phyloP scores from a whole-genome alignment of 202 grass and related monocot genomes.

The Schoenoplectus triqueter region DNA sequence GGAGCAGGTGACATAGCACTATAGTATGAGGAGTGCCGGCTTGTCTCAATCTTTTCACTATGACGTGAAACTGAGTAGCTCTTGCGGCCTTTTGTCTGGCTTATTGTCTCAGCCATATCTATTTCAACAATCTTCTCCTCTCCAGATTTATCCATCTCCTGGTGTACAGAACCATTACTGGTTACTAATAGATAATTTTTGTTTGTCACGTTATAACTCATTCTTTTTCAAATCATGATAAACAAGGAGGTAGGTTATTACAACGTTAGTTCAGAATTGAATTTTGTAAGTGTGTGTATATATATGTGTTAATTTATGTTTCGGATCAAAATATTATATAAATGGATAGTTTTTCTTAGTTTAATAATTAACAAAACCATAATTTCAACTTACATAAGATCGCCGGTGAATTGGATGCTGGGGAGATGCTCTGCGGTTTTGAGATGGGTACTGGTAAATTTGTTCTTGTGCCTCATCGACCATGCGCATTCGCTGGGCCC shows the following conservation, averaged over 20 bases:
- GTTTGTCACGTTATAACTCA: not conserved
- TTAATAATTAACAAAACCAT: not conserved
- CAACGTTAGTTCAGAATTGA: not conserved
- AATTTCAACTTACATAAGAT: constrained; percentile 52
- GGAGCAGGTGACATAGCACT: constrained; percentile 61
- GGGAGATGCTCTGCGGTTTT: constrained; percentile 50
- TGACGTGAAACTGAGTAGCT: constrained; percentile 41
- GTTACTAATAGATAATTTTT: not conserved
- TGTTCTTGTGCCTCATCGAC: constrained; percentile 51
- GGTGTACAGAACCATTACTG: not conserved
- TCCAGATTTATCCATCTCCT: constrained; percentile 70
- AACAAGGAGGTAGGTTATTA: not conserved
- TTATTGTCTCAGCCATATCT: constrained; percentile 52
- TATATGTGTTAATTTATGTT: constrained; percentile 2
- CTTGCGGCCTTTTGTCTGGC: constrained; percentile 46
- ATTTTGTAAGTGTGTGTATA: not conserved
- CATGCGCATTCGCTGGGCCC: constrained; percentile 66
- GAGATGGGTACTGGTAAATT: constrained; percentile 36
- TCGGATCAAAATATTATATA: not conserved
- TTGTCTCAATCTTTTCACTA: constrained; percentile 30
- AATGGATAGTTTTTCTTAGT: too few relatives aligned
- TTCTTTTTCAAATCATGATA: constrained; percentile 13
- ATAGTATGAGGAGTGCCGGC: constrained; percentile 39
- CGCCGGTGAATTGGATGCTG: constrained; percentile 50
- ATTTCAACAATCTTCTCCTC: constrained; percentile 87